Evolutionary conservation across 306 rosid genomes (phyloP).

Genomic region (Erythrophleum fordii): DNA sequence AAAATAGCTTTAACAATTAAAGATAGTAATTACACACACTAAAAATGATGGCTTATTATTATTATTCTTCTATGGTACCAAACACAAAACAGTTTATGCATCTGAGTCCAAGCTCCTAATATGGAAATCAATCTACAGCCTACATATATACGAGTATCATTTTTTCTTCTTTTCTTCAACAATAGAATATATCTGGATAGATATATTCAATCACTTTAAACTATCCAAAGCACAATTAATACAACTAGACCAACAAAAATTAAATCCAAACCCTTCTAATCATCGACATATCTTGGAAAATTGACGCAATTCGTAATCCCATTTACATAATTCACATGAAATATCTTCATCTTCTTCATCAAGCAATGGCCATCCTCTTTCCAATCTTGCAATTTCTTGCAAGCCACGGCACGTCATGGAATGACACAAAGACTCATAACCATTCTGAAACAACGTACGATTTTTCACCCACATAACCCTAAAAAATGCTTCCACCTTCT

Average conservation of each 20-base stretch:
- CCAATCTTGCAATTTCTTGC: neutral
- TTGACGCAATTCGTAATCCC: neutral
- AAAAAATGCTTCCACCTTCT: neutral
- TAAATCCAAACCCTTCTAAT: neutral
- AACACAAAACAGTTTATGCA: too few relatives aligned
- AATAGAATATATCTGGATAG: too few relatives aligned
- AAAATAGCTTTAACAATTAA: too few relatives aligned
- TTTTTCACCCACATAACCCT: neutral
- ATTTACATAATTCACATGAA: neutral
- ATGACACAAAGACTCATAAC: neutral
- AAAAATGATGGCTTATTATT: too few relatives aligned
- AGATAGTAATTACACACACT: too few relatives aligned
- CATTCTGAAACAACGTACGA: neutral
- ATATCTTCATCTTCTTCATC: neutral
- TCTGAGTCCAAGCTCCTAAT: too few relatives aligned
- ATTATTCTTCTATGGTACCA: too few relatives aligned
- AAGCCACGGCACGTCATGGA: neutral
- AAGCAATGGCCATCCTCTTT: neutral
- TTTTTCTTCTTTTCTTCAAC: too few relatives aligned
- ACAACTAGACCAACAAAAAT: neutral
- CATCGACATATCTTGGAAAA: neutral
- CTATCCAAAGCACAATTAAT: neutral
- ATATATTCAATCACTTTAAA: neutral
- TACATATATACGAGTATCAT: too few relatives aligned
- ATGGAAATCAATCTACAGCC: too few relatives aligned